phyloP scores from a whole-genome alignment of 2,329 filamentous ascomycete genomes.

The Clathrospora elynae region DNA sequence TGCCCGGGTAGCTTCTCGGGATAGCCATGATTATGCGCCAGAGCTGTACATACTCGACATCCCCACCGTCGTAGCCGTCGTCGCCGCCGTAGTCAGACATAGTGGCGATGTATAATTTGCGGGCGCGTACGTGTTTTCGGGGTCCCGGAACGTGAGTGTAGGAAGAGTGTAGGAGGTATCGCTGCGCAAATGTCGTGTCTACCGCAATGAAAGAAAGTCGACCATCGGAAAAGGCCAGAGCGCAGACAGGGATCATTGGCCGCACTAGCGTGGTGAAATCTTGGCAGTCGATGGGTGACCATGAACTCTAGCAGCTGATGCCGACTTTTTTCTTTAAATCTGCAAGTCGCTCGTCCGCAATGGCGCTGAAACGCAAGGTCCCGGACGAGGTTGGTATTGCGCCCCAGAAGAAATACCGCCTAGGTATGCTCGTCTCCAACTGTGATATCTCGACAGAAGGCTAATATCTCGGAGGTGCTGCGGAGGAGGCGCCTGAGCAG shows the following conservation, averaged over 20 bases:
- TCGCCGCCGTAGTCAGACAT: conserved; percentile 57
- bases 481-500: conserved; percentile 16
- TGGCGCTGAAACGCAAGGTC: conserved; percentile 39
- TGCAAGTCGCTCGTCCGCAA: no score
- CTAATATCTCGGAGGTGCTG: conserved; percentile 16
- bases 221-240: conserved; percentile 23
- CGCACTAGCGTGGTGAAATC: conserved; percentile 26
- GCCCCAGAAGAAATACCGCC: conserved; percentile 34
- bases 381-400: conserved; percentile 8
- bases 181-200: conserved; percentile 12
- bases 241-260: conserved; percentile 16
- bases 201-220: conserved; percentile 22
- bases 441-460: conserved; percentile 8
- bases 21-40: conserved; percentile 11
- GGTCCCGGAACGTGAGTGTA: background rate
- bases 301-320: no score
- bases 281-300: conserved; percentile 15
- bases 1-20: conserved; percentile 1
- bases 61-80: conserved; percentile 43
- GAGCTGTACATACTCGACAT: conserved; percentile 36
- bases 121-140: background rate
- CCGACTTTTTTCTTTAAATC: no score
- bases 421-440: conserved; percentile 21
- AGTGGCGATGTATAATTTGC: conserved; percentile 10
- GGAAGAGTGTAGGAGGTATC: conserved; percentile 6